phyloP scores from a whole-genome alignment of 768 basidiomycete genomes.

The Termitomyces sp. region DNA sequence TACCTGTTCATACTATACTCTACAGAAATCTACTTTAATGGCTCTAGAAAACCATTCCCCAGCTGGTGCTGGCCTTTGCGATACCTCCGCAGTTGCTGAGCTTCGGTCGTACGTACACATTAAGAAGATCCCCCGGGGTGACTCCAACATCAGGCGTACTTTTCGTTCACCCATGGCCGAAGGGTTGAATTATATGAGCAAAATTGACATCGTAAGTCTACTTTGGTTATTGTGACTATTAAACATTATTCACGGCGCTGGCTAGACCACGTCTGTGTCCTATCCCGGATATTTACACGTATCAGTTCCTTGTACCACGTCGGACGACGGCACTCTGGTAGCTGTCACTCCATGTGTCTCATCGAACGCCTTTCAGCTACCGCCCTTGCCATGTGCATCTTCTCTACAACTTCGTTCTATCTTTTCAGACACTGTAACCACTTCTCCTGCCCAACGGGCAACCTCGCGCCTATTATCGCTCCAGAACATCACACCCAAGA shows the following conservation, averaged over 20 bases:
- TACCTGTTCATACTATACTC: background rate
- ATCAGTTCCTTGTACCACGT: background rate
- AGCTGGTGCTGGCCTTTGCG: slow-evolving; percentile 8
- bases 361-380: slow-evolving; percentile 15
- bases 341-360: background rate
- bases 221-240: background rate
- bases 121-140: background rate
- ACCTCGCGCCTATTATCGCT: background rate
- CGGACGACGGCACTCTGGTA: background rate
- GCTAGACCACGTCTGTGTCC: slow-evolving; percentile 3
- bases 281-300: slow-evolving; percentile 2
- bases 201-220: background rate
- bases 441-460: slow-evolving; percentile 8
- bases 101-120: slow-evolving; percentile 1
- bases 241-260: background rate
- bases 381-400: slow-evolving; percentile 30
- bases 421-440: slow-evolving; percentile 20
- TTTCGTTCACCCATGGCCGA: slow-evolving; percentile 1
- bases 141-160: background rate
- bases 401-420: slow-evolving; percentile 34
- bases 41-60: background rate
- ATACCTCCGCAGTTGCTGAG: background rate
- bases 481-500: background rate
- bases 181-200: slow-evolving; percentile 2
- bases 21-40: slow-evolving; percentile 3